Evolutionary conservation across 2,329 filamentous ascomycete genomes (phyloP).

Genomic region (Diaporthe vexans): DNA sequence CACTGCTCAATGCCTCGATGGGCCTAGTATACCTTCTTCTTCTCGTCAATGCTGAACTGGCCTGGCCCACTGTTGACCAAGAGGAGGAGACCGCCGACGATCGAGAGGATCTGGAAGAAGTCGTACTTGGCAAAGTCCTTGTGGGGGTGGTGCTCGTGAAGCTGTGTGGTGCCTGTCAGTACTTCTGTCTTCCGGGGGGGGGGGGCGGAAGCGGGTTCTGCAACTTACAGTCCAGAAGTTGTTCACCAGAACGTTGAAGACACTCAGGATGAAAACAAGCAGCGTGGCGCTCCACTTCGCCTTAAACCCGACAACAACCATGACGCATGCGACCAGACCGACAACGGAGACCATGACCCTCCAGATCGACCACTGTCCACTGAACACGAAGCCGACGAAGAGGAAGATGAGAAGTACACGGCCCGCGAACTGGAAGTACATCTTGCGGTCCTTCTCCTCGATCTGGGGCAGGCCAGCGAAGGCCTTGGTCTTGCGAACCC

Average conservation of each 20-base stretch:
- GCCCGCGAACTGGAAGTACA: constrained; percentile 99
- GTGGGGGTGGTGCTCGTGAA: constrained; percentile 97
- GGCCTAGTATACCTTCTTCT: constrained; percentile 98
- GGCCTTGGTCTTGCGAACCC: constrained; percentile 97
- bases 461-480: constrained; percentile 94
- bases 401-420: constrained; percentile 97
- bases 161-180: constrained; percentile 64
- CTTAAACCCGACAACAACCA: constrained; percentile 99
- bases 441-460: constrained; percentile 99
- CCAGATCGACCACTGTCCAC: constrained; percentile 92
- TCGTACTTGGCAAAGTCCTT: constrained; percentile 99
- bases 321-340: constrained; percentile 92
- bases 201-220: neutral
- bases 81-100: constrained; percentile 95
- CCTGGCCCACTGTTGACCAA: constrained; percentile 99
- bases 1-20: neutral
- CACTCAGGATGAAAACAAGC: constrained; percentile 91
- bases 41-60: constrained; percentile 98
- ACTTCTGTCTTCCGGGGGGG: constrained; percentile 26
- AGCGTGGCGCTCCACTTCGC: constrained; percentile 98
- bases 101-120: constrained; percentile 99
- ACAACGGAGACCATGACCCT: constrained; percentile 86
- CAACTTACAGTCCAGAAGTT: constrained; percentile 98
- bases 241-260: constrained; percentile 98
- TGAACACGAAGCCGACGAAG: constrained; percentile 96